Conservation (phyloP, 2,329 filamentous ascomycete genomes). For the Phoma sp. region DNA sequence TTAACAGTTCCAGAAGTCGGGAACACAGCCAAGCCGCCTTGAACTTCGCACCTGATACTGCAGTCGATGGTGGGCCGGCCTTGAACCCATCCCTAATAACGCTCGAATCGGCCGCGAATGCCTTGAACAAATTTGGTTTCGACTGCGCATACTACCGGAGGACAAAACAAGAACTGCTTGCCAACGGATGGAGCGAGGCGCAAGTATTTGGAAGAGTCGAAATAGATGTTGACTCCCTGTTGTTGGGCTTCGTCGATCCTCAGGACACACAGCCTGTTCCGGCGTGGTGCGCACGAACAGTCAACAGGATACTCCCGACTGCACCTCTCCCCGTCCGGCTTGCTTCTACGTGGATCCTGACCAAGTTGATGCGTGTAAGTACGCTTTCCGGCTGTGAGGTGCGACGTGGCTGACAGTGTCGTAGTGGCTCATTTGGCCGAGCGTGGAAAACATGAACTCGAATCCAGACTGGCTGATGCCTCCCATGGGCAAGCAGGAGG, state of each 20-base stretch:
- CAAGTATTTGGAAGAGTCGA: constrained; percentile 44
- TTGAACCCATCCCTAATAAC: constrained; percentile 27
- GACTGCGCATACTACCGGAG: constrained; percentile 44
- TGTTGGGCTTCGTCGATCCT: constrained; percentile 43
- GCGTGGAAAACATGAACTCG: constrained; percentile 43
- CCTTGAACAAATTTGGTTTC: constrained; percentile 41
- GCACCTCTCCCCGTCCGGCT: constrained; percentile 37
- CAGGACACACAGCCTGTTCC: constrained; percentile 43
- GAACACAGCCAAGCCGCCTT: constrained; percentile 43
- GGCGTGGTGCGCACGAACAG: constrained; percentile 41
- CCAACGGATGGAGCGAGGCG: constrained; percentile 40
- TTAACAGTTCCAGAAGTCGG: constrained; percentile 35
- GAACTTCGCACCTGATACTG: constrained; percentile 29
- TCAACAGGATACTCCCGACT: constrained; percentile 39
- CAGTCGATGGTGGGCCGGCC: constrained; percentile 27
- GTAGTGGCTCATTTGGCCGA: constrained; percentile 48
- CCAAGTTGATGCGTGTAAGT: constrained; percentile 47
- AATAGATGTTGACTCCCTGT: constrained; percentile 44
- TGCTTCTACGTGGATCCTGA: constrained; percentile 42
- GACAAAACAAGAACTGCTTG: constrained; percentile 41
- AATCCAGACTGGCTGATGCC: constrained; percentile 47
- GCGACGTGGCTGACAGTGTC: constrained; percentile 16
- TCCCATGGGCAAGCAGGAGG: constrained; percentile 36
- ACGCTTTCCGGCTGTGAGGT: neutral
- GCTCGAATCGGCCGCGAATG: constrained; percentile 27